A percentile compares a stretch with the other conserved stretches of the same genome.
Conservation (phyloP, 148 eudicot species). For the Camellia lanceoleosa region DNA sequence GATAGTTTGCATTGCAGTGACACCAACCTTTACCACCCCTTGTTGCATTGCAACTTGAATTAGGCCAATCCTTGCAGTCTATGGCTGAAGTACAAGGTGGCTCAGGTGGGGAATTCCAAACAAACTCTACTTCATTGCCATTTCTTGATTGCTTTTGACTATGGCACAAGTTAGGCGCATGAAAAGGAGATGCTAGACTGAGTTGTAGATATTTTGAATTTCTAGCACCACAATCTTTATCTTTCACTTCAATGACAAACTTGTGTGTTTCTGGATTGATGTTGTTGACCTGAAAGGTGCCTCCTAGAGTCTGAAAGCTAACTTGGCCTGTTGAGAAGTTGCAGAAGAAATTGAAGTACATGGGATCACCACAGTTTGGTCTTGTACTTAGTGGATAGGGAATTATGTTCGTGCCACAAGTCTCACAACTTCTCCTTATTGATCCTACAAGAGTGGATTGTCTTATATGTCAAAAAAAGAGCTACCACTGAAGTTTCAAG, state of each 20-base stretch:
- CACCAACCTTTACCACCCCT: background rate
- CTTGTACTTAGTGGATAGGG: conserved; percentile 20
- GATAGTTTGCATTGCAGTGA: background rate
- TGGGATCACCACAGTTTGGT: conserved; percentile 18
- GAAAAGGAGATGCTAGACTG: background rate
- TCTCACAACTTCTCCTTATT: background rate
- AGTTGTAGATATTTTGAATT: background rate
- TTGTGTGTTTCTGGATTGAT: conserved; percentile 2
- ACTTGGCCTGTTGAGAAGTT: conserved; percentile 13
- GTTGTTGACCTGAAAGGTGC: background rate
- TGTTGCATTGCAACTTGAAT: background rate
- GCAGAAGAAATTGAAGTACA: conserved; percentile 8
- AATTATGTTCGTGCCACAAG: conserved; percentile 15
- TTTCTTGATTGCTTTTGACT: background rate
- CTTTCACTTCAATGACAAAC: background rate
- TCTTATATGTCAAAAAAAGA: too few relatives aligned
- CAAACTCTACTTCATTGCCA: background rate
- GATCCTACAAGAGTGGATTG: background rate
- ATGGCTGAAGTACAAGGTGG: background rate
- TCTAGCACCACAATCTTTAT: too few relatives aligned
- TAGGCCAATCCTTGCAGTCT: conserved; percentile 11
- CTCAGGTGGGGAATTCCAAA: background rate
- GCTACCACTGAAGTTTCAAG: too few relatives aligned
- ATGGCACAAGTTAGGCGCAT: background rate
- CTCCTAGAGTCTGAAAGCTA: background rate